Conservation (phyloP, 2,329 filamentous ascomycete genomes). For the Aspergillus sp. region DNA sequence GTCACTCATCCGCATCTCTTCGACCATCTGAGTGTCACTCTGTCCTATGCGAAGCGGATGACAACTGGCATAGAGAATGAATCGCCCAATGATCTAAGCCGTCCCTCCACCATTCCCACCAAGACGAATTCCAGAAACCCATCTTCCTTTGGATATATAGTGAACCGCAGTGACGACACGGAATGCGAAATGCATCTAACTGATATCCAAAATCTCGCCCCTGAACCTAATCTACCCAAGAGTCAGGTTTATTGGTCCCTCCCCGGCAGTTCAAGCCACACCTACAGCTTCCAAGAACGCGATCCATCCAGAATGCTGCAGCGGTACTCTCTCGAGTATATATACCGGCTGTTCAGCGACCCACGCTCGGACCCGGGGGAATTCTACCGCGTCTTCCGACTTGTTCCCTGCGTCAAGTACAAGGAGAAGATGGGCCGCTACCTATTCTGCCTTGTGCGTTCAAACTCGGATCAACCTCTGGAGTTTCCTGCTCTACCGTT, state of each 20-base stretch:
- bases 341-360: conserved; percentile 55
- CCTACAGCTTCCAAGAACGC: conserved; percentile 63
- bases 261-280: conserved; percentile 29
- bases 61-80: not conserved
- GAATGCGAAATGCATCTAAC: not conserved
- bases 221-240: not conserved
- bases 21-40: not conserved
- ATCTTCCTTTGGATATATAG: conserved; percentile 1
- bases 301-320: conserved; percentile 72
- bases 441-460: conserved; percentile 40
- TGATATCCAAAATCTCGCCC: not conserved
- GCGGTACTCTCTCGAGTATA: conserved; percentile 63
- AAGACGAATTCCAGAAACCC: not conserved
- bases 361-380: conserved; percentile 48
- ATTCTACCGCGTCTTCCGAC: conserved; percentile 64
- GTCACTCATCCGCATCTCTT: conserved; percentile 7
- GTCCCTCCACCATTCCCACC: not conserved
- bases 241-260: not conserved
- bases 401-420: conserved; percentile 62
- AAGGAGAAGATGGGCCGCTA: conserved; percentile 39
- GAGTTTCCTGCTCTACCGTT: conserved; percentile 63
- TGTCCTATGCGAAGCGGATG: not conserved
- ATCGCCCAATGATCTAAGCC: too few relatives aligned
- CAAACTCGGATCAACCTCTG: conserved; percentile 50
- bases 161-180: not conserved